Conservation (phyloP, 2,329 filamentous ascomycete species). For the Emmonsia crescens region DNA sequence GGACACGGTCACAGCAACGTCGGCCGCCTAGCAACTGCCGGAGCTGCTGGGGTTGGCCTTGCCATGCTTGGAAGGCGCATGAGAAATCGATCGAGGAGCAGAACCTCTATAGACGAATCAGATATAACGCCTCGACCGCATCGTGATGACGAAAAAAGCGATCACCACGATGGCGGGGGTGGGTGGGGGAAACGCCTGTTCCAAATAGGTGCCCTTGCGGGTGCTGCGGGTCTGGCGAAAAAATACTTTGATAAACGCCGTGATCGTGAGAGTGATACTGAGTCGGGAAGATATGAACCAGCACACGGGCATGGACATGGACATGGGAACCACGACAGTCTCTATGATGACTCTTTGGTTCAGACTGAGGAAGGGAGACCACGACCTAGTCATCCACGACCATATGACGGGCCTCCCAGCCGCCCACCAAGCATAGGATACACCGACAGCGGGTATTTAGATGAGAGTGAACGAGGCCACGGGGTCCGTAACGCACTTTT, state of each 20-base stretch:
- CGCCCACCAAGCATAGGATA: constrained; percentile 24
- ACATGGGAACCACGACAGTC: constrained; percentile 36
- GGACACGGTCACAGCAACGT: constrained; percentile 33
- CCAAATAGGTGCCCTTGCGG: constrained; percentile 50
- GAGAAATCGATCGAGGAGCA: constrained; percentile 31
- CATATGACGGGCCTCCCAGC: constrained; percentile 23
- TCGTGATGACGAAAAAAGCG: constrained; percentile 54
- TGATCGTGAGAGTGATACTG: constrained; percentile 44
- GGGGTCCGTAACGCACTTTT: constrained; percentile 50
- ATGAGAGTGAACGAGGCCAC: constrained; percentile 35
- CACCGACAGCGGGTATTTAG: constrained; percentile 30
- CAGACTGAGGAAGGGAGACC: constrained; percentile 44
- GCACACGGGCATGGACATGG: constrained; percentile 43
- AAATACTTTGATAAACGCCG: constrained; percentile 45
- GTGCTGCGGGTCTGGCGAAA: constrained; percentile 52
- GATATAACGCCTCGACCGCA: constrained; percentile 44
- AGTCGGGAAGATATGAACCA: constrained; percentile 42
- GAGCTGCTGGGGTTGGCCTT: constrained; percentile 48
- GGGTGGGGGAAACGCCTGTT: constrained; percentile 53
- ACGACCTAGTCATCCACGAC: constrained; percentile 26
- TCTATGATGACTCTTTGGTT: constrained; percentile 32
- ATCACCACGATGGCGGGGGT: constrained; percentile 38
- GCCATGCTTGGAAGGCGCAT: constrained; percentile 38
- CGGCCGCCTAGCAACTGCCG: constrained; percentile 42
- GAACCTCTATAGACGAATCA: constrained; percentile 33